These are phyloP conservation scores for Schwanniomyces pseudopolymorphus DNA, from an alignment of 805 yeast species.

Conservation along the genomic window DNA sequence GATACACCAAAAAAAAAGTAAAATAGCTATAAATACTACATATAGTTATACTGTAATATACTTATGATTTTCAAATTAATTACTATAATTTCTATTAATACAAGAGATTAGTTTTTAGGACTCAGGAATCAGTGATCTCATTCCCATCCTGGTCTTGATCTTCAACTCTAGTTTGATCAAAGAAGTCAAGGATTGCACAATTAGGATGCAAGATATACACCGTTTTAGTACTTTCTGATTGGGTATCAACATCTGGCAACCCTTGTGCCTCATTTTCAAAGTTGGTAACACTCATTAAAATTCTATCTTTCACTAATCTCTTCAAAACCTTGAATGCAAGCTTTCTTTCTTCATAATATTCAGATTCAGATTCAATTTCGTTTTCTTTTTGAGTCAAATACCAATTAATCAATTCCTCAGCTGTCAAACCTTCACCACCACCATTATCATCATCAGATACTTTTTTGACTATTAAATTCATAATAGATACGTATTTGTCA, in stretches of 20 bases:
- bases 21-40: not conserved
- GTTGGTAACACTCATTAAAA: conserved; percentile 59
- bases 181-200: conserved; percentile 72
- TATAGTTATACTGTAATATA: not conserved
- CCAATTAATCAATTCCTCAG: conserved; percentile 72
- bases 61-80: not conserved
- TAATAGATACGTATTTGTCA: conserved; percentile 82
- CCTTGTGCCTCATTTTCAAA: conserved; percentile 30
- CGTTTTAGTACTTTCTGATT: conserved; percentile 22
- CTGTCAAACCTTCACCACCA: conserved; percentile 61
- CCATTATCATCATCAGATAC: conserved; percentile 56
- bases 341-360: conserved; percentile 67
- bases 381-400: conserved; percentile 75
- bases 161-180: conserved; percentile 38
- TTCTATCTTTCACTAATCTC: conserved; percentile 79
- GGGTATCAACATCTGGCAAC: conserved; percentile 16
- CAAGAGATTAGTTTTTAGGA: not conserved
- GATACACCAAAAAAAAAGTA: not conserved
- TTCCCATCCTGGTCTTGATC: conserved; percentile 8
- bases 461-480: conserved; percentile 70
- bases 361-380: conserved; percentile 65
- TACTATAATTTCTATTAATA: not conserved
- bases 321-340: conserved; percentile 78
- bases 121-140: not conserved
- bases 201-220: conserved; percentile 68